These are phyloP conservation scores for Plenodomus biglobosus DNA, from an alignment of 2,329 filamentous ascomycete species.

Conservation along the genomic window DNA sequence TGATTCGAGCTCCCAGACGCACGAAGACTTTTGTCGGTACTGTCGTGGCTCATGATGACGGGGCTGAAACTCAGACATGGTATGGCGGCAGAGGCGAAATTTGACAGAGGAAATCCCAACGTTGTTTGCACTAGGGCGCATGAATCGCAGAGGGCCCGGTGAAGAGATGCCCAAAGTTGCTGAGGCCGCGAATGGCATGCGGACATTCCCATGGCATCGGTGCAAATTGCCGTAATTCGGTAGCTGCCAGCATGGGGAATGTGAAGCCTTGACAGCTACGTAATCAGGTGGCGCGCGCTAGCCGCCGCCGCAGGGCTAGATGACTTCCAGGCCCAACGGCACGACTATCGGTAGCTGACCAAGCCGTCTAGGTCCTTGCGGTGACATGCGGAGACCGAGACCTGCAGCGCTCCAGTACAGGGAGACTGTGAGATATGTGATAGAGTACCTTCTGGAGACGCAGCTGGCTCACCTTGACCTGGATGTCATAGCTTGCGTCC, in stretches of 20 bases:
- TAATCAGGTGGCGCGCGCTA: constrained; percentile 16
- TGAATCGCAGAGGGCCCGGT: too few relatives aligned
- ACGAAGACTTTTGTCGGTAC: not conserved
- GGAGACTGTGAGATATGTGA: too few relatives aligned
- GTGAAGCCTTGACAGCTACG: constrained; percentile 17
- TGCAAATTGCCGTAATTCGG: constrained; percentile 12
- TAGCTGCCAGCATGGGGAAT: constrained; percentile 16
- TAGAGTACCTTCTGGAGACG: too few relatives aligned
- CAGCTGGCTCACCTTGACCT: not conserved
- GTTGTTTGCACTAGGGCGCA: too few relatives aligned
- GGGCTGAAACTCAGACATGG: not conserved
- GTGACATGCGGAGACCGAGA: too few relatives aligned
- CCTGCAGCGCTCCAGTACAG: too few relatives aligned
- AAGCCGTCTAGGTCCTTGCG: too few relatives aligned
- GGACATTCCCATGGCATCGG: constrained; percentile 12
- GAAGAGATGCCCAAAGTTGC: not conserved
- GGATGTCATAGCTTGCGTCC: not conserved
- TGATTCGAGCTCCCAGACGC: not conserved
- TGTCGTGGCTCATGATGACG: too few relatives aligned
- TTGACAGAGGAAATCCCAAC: too few relatives aligned
- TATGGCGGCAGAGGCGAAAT: too few relatives aligned
- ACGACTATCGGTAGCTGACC: too few relatives aligned
- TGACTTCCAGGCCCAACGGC: not conserved
- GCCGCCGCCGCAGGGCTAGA: constrained; percentile 11
- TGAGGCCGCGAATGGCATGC: constrained; percentile 7